phyloP scores from a whole-genome alignment of 2,329 filamentous ascomycete species.

The Trichophyton equinum region DNA sequence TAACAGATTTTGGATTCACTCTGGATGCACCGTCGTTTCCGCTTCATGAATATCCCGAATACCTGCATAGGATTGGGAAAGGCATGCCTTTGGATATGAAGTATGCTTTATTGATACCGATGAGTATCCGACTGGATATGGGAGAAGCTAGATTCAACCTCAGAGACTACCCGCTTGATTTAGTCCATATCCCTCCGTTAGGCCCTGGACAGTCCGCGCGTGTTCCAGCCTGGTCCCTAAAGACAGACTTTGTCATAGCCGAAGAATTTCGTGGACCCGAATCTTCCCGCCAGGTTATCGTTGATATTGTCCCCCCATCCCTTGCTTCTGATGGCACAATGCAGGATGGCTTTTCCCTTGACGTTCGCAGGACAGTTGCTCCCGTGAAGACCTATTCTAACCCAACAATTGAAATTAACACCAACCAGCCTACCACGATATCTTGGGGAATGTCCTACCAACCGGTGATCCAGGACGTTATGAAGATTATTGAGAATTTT shows the following conservation, averaged over 20 bases:
- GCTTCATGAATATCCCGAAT: slow-evolving; percentile 65
- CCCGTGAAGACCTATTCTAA: slow-evolving; percentile 95
- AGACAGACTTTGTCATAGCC: slow-evolving; percentile 86
- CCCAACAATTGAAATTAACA: slow-evolving; percentile 85
- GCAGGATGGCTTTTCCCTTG: slow-evolving; percentile 61
- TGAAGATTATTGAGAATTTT: slow-evolving; percentile 97
- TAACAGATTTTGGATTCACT: slow-evolving; percentile 72
- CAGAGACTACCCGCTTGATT: slow-evolving; percentile 83
- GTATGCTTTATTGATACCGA: slow-evolving; percentile 78
- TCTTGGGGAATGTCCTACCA: slow-evolving; percentile 98
- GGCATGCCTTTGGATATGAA: slow-evolving; percentile 87
- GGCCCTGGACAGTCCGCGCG: slow-evolving; percentile 66
- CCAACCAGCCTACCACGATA: slow-evolving; percentile 76
- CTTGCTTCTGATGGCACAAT: slow-evolving; percentile 43
- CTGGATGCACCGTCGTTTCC: slow-evolving; percentile 92
- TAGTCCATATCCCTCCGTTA: slow-evolving; percentile 78
- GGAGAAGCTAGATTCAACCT: slow-evolving; percentile 77
- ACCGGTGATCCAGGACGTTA: slow-evolving; percentile 97
- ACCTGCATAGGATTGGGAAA: slow-evolving; percentile 83
- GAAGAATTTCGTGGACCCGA: slow-evolving; percentile 78
- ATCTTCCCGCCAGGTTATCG: slow-evolving; percentile 65
- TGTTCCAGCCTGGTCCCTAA: slow-evolving; percentile 68
- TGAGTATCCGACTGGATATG: slow-evolving; percentile 81
- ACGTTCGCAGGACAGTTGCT: slow-evolving; percentile 80
- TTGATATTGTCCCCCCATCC: slow-evolving; percentile 69